Percentiles rank a stretch among this genome's conserved stretches.
These are phyloP conservation scores for Nakazawaea laoshanensis DNA, from an alignment of 805 yeast genomes.

Conservation along the genomic window DNA sequence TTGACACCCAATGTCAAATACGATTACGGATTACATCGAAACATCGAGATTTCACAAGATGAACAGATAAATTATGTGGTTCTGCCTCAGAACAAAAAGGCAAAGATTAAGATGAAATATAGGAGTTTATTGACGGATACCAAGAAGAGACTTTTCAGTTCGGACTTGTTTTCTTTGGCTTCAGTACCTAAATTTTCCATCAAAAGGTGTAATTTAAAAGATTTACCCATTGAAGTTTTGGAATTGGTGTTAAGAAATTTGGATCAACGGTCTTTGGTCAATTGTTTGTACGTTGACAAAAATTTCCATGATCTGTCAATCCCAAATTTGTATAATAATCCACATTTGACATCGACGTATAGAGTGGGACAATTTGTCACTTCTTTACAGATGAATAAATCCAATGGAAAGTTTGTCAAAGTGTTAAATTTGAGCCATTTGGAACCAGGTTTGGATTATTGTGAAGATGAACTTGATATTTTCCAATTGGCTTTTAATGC, in stretches of 20 bases:
- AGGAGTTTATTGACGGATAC: slow-evolving; percentile 32
- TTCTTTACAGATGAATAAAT: slow-evolving; percentile 45
- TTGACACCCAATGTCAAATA: slow-evolving; percentile 39
- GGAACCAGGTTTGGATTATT: slow-evolving; percentile 27
- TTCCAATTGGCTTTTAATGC: slow-evolving; percentile 6
- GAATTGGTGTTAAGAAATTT: slow-evolving; percentile 25
- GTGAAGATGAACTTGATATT: slow-evolving; percentile 13
- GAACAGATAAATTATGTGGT: slow-evolving; percentile 9
- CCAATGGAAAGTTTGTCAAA: slow-evolving; percentile 49
- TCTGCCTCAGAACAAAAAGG: slow-evolving; percentile 22
- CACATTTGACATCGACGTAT: slow-evolving; percentile 61
- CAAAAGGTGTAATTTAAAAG: slow-evolving; percentile 14
- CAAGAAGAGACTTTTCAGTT: slow-evolving; percentile 22
- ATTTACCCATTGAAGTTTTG: slow-evolving; percentile 36
- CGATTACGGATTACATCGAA: slow-evolving; percentile 32
- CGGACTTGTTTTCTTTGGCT: slow-evolving; percentile 32
- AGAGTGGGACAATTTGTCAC: slow-evolving; percentile 76
- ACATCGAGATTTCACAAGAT: slow-evolving; percentile 11
- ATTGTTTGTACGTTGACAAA: slow-evolving; percentile 42
- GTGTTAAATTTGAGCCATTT: slow-evolving; percentile 49
- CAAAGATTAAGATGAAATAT: slow-evolving; percentile 35
- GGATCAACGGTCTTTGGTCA: slow-evolving; percentile 32
- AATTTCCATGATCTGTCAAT: slow-evolving; percentile 43
- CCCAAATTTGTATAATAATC: slow-evolving; percentile 42
- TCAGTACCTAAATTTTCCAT: slow-evolving; percentile 14